Evolutionary conservation across 441 rosid species (phyloP).

Genomic region (Oxalis stricta): DNA sequence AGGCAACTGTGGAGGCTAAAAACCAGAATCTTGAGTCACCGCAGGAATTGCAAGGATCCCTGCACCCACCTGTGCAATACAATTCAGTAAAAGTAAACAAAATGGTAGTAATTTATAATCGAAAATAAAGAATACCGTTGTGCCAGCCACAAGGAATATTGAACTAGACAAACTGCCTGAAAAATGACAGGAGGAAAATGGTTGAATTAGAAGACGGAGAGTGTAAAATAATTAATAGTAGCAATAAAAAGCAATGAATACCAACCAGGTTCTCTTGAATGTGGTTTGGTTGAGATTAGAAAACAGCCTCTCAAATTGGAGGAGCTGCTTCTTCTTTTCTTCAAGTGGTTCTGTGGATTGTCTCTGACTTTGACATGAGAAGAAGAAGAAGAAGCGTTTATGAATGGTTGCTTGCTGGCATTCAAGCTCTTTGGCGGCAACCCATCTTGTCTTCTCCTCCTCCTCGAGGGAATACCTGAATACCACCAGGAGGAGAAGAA

Average conservation of each 20-base stretch:
- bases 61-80: constrained; percentile 56
- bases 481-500: too few species aligned
- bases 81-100: background rate
- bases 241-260: constrained; percentile 3
- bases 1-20: constrained; percentile 65
- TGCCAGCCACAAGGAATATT: constrained; percentile 71
- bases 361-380: too few species aligned
- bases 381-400: constrained; percentile 33
- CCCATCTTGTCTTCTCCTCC: too few species aligned
- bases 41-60: constrained; percentile 94
- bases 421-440: too few species aligned
- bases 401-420: constrained; percentile 10
- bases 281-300: constrained; percentile 75
- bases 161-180: constrained; percentile 87
- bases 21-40: constrained; percentile 88
- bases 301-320: constrained; percentile 62
- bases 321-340: too few species aligned
- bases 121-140: constrained; percentile 64
- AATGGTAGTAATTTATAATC: too few species aligned
- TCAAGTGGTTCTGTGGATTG: constrained; percentile 18
- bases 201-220: background rate
- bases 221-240: background rate
- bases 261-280: constrained; percentile 76
- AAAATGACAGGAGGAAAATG: constrained; percentile 1
- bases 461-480: too few species aligned